Base-by-base conservation (phyloP, 768 basidiomycete species). In the Naematelia aurantialba region DNA sequence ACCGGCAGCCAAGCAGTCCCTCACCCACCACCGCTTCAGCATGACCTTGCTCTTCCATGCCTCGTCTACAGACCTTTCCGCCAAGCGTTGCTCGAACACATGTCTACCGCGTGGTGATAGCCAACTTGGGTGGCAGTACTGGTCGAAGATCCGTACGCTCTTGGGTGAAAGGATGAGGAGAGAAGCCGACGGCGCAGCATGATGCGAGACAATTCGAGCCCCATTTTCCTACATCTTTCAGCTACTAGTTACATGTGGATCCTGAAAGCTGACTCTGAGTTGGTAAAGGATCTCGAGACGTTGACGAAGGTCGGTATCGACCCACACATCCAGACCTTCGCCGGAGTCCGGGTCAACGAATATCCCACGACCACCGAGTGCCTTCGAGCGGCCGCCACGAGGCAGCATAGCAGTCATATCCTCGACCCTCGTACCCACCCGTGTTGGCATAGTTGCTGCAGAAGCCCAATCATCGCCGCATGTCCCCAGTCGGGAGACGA, bases 41-140 rank as follows among this genome's bases (percentile, higher is more conserved):
- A 71, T 52, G 21, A 71, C 66, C 34, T 66, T 68, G 31, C 52
- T 45, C 26, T 58, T 55, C 69, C 69, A 71, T 22, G 42, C 51
- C 22, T 67, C 57, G 2, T 61, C 51, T 24, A 27, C 52, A 4
- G 14, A 30, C 14, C n/a, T 25, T 25, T 26, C 10, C 13, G 19
- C 14, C 11, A 24, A 5, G 24, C 31, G 31, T 11, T 44, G 14
- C 19, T 45, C 26, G 44, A 46, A 29, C 25, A 52, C 56, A 26
- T 44, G 26, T 26, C 29, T n/a, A 12, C 12, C 30, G 22, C 29
- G 25, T 5, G 45, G 45, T 1, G 55, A 12, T 1, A 71, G 56
- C 69, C 69, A 71, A 8, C 51, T 51, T 1, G 69, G 64, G 60
- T 71, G 69, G 49, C 65, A 67, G 39, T 66, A 66, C 46, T 46